Base-by-base conservation (phyloP, 2,329 filamentous ascomycete species). In the Bipolaris oryzae region DNA sequence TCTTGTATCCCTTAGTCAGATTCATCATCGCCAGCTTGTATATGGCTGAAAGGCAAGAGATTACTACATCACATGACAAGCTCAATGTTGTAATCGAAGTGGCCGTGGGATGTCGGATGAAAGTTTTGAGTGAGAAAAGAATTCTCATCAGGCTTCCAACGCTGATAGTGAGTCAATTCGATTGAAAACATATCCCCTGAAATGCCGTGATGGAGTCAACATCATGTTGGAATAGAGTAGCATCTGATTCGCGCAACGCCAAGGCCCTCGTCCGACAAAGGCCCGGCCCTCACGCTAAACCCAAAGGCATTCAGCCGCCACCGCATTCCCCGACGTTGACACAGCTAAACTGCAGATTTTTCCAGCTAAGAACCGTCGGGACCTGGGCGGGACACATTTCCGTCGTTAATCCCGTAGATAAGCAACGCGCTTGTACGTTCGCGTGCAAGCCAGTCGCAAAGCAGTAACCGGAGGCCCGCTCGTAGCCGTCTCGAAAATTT, bases 401-500 rank as follows among this genome's bases (percentile, higher is more conserved):
- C 37, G 39, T 43, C 35, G 44, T 52, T 52, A 47, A 55, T 50
- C 20, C 47, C 28, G 55, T 45, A 7, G 31, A 50, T 42, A 34
- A 47, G 39, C 42, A 48, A 44, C 31, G 37, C 47, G 37, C 41
- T 37, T 56, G 50, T 50, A 35, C 52, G 41, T 55, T 63, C 58
- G 56, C 58, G 48, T 42, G 35, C 37, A 46, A 35, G 35, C 37
- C 37, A 25, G 53, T 13, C 53, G 53, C 58, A 59, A 64, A 42
- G 52, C 57, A 51, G 54, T 55, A 46, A 61, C 38, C 43, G 50
- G 10, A 43, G 53, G 66, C 57, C 68, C 68, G 67, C 53, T 51
- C 61, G 45, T 67, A 70, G 52, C 70, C 69, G 69, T 55, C 55
- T 62, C 51, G 60, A 66, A 68, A 62, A 57, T 69, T 70, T 70